A percentile compares a stretch with the other conserved stretches of the same genome.
Conservation (phyloP, 345 rosid genomes). For the Clarkia xantiana region DNA sequence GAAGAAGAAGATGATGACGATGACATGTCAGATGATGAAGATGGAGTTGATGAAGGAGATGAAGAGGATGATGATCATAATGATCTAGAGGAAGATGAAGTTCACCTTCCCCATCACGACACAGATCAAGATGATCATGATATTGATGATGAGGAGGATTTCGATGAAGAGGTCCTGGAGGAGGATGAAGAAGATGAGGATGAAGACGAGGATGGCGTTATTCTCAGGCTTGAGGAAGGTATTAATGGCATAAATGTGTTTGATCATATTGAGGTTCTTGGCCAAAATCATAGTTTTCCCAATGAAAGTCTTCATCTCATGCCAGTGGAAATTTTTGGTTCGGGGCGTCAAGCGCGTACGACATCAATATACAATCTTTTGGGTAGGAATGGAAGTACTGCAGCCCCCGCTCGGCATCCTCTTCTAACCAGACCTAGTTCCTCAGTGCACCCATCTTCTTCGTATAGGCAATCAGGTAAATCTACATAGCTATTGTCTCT, state of each 20-base stretch:
- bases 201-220: conserved; percentile 82
- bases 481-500: not conserved
- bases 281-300: conserved; percentile 70
- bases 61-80: conserved; percentile 25
- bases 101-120: conserved; percentile 76
- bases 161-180: conserved; percentile 85
- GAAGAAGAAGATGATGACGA: conserved; percentile 74
- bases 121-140: conserved; percentile 96
- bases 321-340: conserved; percentile 97
- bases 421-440: conserved; percentile 58
- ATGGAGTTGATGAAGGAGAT: conserved; percentile 13
- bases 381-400: conserved; percentile 57
- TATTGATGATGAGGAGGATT: conserved; percentile 81
- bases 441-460: conserved; percentile 22
- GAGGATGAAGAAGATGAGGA: conserved; percentile 89
- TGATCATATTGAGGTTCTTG: conserved; percentile 87
- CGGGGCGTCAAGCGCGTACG: conserved; percentile 89
- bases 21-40: conserved; percentile 38
- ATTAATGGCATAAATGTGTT: conserved; percentile 80
- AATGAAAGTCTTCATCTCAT: conserved; percentile 81
- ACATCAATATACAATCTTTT: conserved; percentile 90
- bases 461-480: conserved; percentile 57
- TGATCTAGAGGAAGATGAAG: conserved; percentile 63
- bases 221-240: conserved; percentile 81
- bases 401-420: conserved; percentile 69